Evolutionary conservation across 2,329 filamentous ascomycete genomes (phyloP).

Genomic region (Monosporascus sp.): DNA sequence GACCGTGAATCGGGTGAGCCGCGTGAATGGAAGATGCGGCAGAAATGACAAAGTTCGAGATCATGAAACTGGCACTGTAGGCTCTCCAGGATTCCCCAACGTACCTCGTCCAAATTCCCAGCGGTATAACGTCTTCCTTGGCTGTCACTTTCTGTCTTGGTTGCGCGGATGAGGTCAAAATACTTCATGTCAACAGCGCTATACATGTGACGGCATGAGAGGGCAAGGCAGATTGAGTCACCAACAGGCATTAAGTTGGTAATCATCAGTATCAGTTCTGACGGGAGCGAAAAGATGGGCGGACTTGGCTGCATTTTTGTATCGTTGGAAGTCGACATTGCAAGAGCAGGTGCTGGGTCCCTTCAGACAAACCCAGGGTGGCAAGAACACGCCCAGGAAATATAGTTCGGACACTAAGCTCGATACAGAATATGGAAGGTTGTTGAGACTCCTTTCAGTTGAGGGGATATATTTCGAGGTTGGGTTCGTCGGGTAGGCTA

Average conservation of each 20-base stretch:
- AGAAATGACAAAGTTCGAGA: slow-evolving; percentile 8
- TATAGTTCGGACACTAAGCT: too few species aligned
- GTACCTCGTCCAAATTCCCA: background rate
- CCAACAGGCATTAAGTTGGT: slow-evolving; percentile 1
- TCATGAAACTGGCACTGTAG: slow-evolving; percentile 1
- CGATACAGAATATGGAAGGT: too few species aligned
- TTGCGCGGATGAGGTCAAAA: background rate
- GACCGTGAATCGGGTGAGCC: background rate
- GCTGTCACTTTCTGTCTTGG: background rate
- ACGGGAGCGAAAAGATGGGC: slow-evolving; percentile 1
- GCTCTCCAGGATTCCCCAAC: slow-evolving; percentile 5
- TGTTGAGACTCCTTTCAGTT: too few species aligned
- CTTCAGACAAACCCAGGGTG: background rate
- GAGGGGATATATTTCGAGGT: too few species aligned
- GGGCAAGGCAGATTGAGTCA: slow-evolving; percentile 5
- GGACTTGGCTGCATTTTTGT: background rate
- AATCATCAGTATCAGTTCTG: slow-evolving; percentile 4
- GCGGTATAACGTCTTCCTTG: slow-evolving; percentile 1
- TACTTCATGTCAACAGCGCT: background rate
- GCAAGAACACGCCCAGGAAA: background rate
- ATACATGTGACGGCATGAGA: slow-evolving; percentile 1
- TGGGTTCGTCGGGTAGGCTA: too few species aligned
- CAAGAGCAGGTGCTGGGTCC: background rate
- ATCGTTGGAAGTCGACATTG: background rate
- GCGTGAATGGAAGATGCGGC: slow-evolving; percentile 8